These are phyloP conservation scores for Citropsis articulata DNA, from an alignment of 345 rosid species.

Conservation along the genomic window DNA sequence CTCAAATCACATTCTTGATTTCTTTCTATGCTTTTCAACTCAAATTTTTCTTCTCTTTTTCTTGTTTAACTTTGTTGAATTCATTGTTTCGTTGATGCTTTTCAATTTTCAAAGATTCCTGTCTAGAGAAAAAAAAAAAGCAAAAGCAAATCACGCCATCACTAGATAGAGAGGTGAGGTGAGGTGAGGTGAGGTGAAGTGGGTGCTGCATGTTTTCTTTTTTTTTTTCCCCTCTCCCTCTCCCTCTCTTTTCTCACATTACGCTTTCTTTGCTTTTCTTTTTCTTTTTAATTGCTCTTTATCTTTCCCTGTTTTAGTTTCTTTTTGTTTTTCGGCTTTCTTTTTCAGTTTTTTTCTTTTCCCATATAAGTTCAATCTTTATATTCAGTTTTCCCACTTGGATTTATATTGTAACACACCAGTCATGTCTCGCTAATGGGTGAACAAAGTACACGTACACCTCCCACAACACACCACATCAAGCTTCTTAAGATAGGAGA, in stretches of 20 bases:
- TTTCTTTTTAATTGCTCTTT: conserved; percentile 14
- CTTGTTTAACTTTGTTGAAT: conserved; percentile 5
- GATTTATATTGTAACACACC: conserved; percentile 16
- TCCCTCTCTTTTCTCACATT: conserved; percentile 33
- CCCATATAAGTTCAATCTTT: conserved; percentile 2
- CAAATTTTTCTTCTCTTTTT: background rate
- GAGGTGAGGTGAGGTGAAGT: background rate
- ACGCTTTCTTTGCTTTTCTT: conserved; percentile 39
- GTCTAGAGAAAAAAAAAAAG: conserved; percentile 36
- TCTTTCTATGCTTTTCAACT: background rate
- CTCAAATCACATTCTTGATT: background rate
- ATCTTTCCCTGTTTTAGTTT: background rate
- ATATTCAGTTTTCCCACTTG: conserved; percentile 20
- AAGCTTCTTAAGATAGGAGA: background rate
- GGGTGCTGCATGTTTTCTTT: conserved; percentile 15
- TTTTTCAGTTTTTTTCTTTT: background rate
- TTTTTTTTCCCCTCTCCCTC: background rate
- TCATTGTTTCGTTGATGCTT: conserved; percentile 18
- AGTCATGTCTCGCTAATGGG: conserved; percentile 25
- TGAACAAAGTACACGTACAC: conserved; percentile 16
- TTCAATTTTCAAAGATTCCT: conserved; percentile 63
- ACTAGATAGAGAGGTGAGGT: conserved; percentile 2
- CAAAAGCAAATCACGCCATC: conserved; percentile 46
- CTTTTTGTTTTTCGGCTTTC: conserved; percentile 43
- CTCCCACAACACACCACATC: background rate